These are phyloP conservation scores for Tetragonia tetragonoides DNA, from an alignment of 148 eudicot species.

Conservation along the genomic window DNA sequence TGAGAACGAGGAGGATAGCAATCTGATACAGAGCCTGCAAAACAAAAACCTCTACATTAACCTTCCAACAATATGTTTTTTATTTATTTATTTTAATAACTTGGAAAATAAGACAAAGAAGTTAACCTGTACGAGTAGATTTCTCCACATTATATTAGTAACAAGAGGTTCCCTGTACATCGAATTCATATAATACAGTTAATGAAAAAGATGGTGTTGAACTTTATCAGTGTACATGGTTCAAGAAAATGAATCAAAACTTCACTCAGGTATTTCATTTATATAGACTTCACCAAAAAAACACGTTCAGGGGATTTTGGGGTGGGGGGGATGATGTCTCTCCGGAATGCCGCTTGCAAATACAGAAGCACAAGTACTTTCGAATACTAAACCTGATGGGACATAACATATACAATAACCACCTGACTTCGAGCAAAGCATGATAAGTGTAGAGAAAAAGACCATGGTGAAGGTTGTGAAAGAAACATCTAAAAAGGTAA, in stretches of 20 bases:
- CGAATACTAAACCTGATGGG: too few relatives aligned
- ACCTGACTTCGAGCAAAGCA: too few relatives aligned
- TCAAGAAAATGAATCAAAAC: not conserved
- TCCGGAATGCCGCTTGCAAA: too few relatives aligned
- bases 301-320: too few relatives aligned
- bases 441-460: too few relatives aligned
- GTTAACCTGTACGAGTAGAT: conserved; percentile 74
- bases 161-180: conserved; percentile 86
- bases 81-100: not conserved
- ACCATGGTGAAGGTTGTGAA: too few relatives aligned
- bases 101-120: not conserved
- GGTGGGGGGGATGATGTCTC: too few relatives aligned
- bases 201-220: not conserved
- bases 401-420: too few relatives aligned
- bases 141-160: conserved; percentile 99
- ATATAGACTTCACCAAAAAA: not conserved
- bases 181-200: not conserved
- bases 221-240: too few relatives aligned
- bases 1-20: conserved; percentile 62
- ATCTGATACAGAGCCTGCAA: conserved; percentile 87
- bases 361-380: too few relatives aligned
- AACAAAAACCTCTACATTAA: not conserved
- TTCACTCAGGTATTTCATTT: not conserved
- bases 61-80: not conserved
- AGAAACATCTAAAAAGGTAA: too few relatives aligned